Percentiles rank a stretch among this genome's conserved stretches.
Evolutionary conservation across 1,139 yeast genomes (phyloP).

Genomic region (Saccharomyces hybrid): DNA sequence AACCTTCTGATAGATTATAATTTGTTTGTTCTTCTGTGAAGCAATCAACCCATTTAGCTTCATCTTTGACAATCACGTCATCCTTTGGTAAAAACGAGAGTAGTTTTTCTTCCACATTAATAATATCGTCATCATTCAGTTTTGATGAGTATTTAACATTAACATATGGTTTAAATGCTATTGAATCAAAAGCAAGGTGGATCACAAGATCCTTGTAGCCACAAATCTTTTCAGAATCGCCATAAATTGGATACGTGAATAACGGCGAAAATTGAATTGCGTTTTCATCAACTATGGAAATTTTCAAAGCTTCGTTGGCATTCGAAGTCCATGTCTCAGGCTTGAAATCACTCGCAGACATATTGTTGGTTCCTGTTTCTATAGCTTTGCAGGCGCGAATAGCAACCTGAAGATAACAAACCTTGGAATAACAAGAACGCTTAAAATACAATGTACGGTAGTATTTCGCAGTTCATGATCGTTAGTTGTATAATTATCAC

Average conservation of each 20-base stretch:
- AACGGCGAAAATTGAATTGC: constrained; percentile 59
- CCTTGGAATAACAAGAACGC: too few relatives aligned
- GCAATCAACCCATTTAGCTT: constrained; percentile 54
- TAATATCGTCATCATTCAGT: constrained; percentile 39
- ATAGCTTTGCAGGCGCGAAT: too few relatives aligned
- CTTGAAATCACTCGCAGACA: constrained; percentile 25
- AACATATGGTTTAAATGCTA: constrained; percentile 47
- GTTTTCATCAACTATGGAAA: constrained; percentile 48
- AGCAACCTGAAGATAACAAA: too few relatives aligned
- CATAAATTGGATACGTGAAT: constrained; percentile 89
- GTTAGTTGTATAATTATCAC: neutral
- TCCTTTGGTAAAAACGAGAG: constrained; percentile 50
- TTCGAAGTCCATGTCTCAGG: constrained; percentile 64
- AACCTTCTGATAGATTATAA: constrained; percentile 16
- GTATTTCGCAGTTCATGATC: too few relatives aligned
- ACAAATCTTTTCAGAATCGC: constrained; percentile 81
- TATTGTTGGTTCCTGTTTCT: neutral
- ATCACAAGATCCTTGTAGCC: constrained; percentile 69
- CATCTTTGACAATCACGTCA: constrained; percentile 54
- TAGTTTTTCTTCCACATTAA: constrained; percentile 45
- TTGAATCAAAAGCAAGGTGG: constrained; percentile 46
- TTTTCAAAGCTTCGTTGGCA: constrained; percentile 54
- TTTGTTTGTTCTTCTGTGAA: constrained; percentile 42
- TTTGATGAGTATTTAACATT: constrained; percentile 51
- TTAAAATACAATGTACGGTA: too few relatives aligned